Evolutionary conservation across 1,284 basidiomycete species (phyloP).

Genomic region (Phellopilus nigrolimitatus): DNA sequence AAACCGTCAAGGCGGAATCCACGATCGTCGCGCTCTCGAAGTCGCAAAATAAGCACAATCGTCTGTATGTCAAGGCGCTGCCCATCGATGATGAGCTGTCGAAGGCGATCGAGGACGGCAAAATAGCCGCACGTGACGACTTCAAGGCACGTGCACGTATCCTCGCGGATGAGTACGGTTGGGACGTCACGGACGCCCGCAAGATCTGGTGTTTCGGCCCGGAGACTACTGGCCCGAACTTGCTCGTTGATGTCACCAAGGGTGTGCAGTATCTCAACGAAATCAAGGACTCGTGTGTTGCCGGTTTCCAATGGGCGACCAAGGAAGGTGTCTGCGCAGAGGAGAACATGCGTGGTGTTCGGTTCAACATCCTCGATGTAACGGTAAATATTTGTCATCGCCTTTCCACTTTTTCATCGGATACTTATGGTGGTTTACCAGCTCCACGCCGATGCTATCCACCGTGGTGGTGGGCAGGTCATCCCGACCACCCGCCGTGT

Average conservation of each 20-base stretch:
- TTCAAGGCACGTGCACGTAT: conserved; percentile 95
- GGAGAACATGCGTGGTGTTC: conserved; percentile 98
- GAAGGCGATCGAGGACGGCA: conserved; percentile 87
- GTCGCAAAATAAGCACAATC: conserved; percentile 99
- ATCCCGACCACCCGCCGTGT: conserved; percentile 96
- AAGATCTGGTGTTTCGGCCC: conserved; percentile 99
- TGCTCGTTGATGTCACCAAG: conserved; percentile 98
- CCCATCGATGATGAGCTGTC: conserved; percentile 95
- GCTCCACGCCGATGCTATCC: conserved; percentile 98
- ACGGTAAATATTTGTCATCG: conserved; percentile 51
- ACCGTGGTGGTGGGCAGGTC: conserved; percentile 98
- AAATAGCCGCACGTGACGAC: conserved; percentile 91
- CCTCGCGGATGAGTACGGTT: conserved; percentile 94
- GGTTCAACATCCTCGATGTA: conserved; percentile 95
- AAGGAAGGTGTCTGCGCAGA: conserved; percentile 97
- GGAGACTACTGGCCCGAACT: conserved; percentile 95
- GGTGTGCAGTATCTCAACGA: conserved; percentile 98
- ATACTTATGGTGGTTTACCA: conserved; percentile 30
- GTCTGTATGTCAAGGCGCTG: conserved; percentile 90
- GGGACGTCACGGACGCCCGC: conserved; percentile 99
- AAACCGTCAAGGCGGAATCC: conserved; percentile 96
- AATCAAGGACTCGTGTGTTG: conserved; percentile 99
- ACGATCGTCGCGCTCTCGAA: conserved; percentile 96
- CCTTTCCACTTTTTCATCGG: background rate
- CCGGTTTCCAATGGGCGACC: conserved; percentile 99